A percentile compares a stretch with the other conserved stretches of the same genome.
Conservation (phyloP, 805 yeast species). For the Clavispora asparagi region DNA sequence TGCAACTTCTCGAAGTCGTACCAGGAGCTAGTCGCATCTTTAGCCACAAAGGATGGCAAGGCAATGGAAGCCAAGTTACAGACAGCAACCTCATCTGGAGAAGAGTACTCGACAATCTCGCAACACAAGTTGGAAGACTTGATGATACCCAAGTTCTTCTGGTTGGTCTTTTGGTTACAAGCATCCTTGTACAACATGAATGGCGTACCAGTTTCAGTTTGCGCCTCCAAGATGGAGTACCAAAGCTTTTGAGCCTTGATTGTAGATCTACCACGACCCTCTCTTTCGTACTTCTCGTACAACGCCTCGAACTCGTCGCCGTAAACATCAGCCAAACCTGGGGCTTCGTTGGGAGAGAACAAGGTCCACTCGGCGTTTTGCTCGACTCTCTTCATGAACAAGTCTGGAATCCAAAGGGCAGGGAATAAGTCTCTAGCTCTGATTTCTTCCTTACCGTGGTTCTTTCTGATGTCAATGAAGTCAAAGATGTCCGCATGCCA, state of each 20-base stretch:
- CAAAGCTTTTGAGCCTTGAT: conserved; percentile 58
- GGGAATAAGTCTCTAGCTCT: conserved; percentile 61
- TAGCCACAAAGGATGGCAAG: conserved; percentile 51
- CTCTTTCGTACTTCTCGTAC: conserved; percentile 47
- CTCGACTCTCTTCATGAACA: conserved; percentile 59
- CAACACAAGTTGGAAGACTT: conserved; percentile 60
- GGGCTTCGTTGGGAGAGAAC: conserved; percentile 56
- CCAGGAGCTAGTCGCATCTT: conserved; percentile 37
- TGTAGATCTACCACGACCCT: conserved; percentile 44
- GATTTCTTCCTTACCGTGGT: conserved; percentile 60
- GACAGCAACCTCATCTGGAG: conserved; percentile 55
- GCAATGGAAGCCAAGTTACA: conserved; percentile 60
- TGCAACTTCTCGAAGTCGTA: conserved; percentile 54
- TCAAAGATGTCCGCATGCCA: conserved; percentile 61
- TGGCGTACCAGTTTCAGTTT: conserved; percentile 63
- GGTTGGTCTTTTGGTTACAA: conserved; percentile 54
- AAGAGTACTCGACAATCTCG: conserved; percentile 58
- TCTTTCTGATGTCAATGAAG: conserved; percentile 54
- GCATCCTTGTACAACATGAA: conserved; percentile 63
- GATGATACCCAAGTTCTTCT: conserved; percentile 55
- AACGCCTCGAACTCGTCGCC: conserved; percentile 52
- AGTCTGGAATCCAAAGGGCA: conserved; percentile 59
- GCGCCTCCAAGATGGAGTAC: conserved; percentile 57
- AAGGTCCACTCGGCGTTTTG: conserved; percentile 52
- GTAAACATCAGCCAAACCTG: conserved; percentile 50